phyloP scores from a whole-genome alignment of 2,329 filamentous ascomycete genomes.

The Akanthomyces uredinophilus region DNA sequence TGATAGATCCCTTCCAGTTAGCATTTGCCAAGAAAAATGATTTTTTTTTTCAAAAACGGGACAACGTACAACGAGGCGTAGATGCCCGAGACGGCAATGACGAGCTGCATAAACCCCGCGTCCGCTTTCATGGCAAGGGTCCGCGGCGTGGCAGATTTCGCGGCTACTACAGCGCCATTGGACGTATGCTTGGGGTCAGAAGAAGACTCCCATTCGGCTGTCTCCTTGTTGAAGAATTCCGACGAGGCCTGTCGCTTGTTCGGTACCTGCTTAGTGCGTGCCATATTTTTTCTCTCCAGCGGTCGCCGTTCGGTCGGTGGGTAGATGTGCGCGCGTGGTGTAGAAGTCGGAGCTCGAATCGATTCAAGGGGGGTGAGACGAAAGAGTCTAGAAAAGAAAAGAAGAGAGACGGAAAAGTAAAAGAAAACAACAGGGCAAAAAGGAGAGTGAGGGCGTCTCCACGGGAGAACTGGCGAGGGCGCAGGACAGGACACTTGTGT shows the following conservation, averaged over 20 bases:
- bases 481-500: background rate
- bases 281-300: slow-evolving; percentile 44
- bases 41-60: background rate
- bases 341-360: background rate
- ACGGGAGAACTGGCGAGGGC: background rate
- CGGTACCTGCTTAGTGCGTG: slow-evolving; percentile 65
- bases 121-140: slow-evolving; percentile 33
- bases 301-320: background rate
- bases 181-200: slow-evolving; percentile 25
- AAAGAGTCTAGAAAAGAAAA: background rate
- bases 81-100: slow-evolving; percentile 88
- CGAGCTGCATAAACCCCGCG: slow-evolving; percentile 66
- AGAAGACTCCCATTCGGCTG: slow-evolving; percentile 31
- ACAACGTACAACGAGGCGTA: slow-evolving; percentile 84
- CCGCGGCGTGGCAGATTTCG: slow-evolving; percentile 20
- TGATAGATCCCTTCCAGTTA: background rate
- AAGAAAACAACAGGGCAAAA: background rate
- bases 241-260: slow-evolving; percentile 62
- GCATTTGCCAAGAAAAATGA: background rate
- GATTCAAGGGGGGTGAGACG: background rate
- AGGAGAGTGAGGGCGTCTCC: background rate
- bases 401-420: background rate
- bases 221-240: slow-evolving; percentile 54
- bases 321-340: background rate
- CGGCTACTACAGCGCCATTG: slow-evolving; percentile 23